Percentiles rank a stretch among this genome's conserved stretches.
Conservation (phyloP, 306 rosid genomes). For the Castanea sativa region DNA sequence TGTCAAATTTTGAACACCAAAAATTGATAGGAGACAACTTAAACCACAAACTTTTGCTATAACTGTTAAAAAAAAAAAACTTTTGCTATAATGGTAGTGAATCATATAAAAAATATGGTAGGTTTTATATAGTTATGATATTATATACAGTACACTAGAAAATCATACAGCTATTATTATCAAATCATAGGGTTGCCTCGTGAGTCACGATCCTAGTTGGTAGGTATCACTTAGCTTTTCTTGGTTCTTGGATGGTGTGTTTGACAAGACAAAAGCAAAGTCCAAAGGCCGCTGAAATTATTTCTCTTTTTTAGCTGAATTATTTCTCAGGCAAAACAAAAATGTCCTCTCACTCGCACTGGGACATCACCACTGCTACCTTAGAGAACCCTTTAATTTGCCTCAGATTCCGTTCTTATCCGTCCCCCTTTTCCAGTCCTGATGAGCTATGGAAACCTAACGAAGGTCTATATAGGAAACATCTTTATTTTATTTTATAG, state of each 20-base stretch:
- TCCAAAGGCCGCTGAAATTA: conserved; percentile 44
- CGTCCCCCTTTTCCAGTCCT: neutral
- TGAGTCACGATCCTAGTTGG: conserved; percentile 18
- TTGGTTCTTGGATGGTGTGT: conserved; percentile 50
- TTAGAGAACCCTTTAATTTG: neutral
- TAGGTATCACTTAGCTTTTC: conserved; percentile 40
- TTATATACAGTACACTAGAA: neutral
- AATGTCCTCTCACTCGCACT: conserved; percentile 36
- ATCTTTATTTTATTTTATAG: no score
- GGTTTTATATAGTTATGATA: no score
- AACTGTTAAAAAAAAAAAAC: no score
- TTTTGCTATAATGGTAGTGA: no score
- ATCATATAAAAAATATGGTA: no score
- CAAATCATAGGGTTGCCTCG: conserved; percentile 31
- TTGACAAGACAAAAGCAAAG: conserved; percentile 71
- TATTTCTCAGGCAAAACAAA: conserved; percentile 44
- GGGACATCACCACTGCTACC: conserved; percentile 41
- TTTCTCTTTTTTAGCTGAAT: conserved; percentile 21
- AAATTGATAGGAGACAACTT: no score
- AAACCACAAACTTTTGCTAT: no score
- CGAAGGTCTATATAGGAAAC: neutral
- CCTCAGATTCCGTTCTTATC: conserved; percentile 58
- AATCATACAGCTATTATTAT: conserved; percentile 40
- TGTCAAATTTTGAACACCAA: no score
- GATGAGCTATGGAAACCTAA: conserved; percentile 18